A percentile compares a stretch with the other conserved stretches of the same genome.
phyloP scores from a whole-genome alignment of 345 rosid species.

The Eucalyptus erythrocorys region DNA sequence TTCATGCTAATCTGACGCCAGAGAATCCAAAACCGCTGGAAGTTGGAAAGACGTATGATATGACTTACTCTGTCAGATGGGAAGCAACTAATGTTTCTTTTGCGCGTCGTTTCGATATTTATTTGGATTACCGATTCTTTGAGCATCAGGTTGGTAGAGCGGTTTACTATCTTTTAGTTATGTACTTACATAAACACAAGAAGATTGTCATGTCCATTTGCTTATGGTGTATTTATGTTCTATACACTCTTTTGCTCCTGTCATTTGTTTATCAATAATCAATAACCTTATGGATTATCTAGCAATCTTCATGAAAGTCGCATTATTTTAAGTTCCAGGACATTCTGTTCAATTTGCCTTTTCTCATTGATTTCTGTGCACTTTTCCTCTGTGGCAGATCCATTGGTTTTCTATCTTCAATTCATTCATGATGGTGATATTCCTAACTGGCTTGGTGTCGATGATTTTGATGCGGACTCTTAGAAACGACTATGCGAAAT shows the following conservation, averaged over 20 bases:
- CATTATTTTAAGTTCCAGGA: neutral
- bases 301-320: neutral
- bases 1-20: slow-evolving; percentile 82
- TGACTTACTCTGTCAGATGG: slow-evolving; percentile 93
- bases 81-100: slow-evolving; percentile 48
- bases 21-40: slow-evolving; percentile 68
- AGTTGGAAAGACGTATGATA: slow-evolving; percentile 45
- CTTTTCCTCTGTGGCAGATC: slow-evolving; percentile 32
- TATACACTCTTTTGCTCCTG: neutral
- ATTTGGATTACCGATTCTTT: slow-evolving; percentile 88
- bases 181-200: neutral
- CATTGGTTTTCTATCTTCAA: slow-evolving; percentile 98
- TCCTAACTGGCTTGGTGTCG: slow-evolving; percentile 93
- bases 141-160: slow-evolving; percentile 70
- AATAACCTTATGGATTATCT: neutral
- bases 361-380: neutral
- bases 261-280: neutral
- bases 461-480: slow-evolving; percentile 97
- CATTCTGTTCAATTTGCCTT: neutral
- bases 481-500: slow-evolving; percentile 90
- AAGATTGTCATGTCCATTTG: neutral
- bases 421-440: slow-evolving; percentile 98
- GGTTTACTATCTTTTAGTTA: neutral
- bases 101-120: slow-evolving; percentile 89
- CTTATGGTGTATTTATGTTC: neutral